Base-by-base conservation (phyloP, 305 asterid species). In the Solanum hybrid region DNA sequence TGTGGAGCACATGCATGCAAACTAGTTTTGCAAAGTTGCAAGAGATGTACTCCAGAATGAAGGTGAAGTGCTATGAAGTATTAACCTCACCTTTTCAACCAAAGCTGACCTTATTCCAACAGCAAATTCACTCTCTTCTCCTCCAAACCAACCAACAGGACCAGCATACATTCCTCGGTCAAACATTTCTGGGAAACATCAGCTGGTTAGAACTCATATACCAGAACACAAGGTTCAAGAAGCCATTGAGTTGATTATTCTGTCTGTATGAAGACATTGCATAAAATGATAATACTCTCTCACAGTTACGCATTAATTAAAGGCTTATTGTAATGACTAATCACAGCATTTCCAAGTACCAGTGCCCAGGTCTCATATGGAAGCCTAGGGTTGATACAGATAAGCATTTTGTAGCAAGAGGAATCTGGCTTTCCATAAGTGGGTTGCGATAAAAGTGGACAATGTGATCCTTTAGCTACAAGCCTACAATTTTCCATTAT, bases 81-180 rank as follows among this genome's bases (percentile, higher is more conserved):
- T 39, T 89, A 61, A 75, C 9, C 96, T 92, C 87, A 96, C 99
- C 96, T 94, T 96, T 89, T 95, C 98, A 79, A 97, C 96, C 93
- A 97, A 94, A 90, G 99, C 98, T 24, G 99, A 96, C 90, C 99
- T 93, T 91, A 97, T 97, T 94, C 99, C 99, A 85, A 97, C 99
- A 75, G 99, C 95, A 93, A 97, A 97, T 92, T 97, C 99, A 75
- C 99, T 97, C 94, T 95, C 98, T 83, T 93, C 95, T 75, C 99
- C 99, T 77, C 99, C 98, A 90, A 97, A 97, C 97, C 97, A 97
- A 75, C 99, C 99, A 79, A 97, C 97, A 39, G 99, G 99, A 78
- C 98, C 99, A 87, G 99, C 99, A 92, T 97, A 97, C 98, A 97
- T 93, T 92, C 99, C 99, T 86, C 99, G 95, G 92, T 97, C 99